phyloP scores from a whole-genome alignment of 352 stramenopile genomes.

The Aphanomyces stellatus region DNA sequence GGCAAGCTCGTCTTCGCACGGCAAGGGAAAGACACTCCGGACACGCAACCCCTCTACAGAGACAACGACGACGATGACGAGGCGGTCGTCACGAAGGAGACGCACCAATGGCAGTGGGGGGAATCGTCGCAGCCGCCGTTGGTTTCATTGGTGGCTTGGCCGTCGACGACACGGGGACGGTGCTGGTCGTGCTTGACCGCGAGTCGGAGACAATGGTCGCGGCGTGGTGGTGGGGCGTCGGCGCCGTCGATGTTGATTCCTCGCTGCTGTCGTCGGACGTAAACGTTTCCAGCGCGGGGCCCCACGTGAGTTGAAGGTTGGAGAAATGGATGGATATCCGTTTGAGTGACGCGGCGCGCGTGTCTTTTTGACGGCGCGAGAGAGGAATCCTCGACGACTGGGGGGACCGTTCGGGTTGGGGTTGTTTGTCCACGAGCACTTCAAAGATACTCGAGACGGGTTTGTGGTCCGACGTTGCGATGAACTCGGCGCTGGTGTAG shows the following conservation, averaged over 20 bases:
- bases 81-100: too few species aligned
- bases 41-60: slow-evolving; percentile 3
- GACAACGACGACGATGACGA: not conserved
- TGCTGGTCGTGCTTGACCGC: too few species aligned
- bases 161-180: too few species aligned
- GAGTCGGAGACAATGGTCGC: too few species aligned
- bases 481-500: slow-evolving; percentile 68
- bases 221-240: too few species aligned
- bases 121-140: not conserved
- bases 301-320: not conserved
- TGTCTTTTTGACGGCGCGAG: not conserved
- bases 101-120: not conserved
- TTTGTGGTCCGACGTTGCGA: slow-evolving; percentile 79
- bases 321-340: not conserved
- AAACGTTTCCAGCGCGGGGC: not conserved
- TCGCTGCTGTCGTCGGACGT: not conserved
- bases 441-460: slow-evolving; percentile 62
- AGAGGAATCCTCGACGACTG: not conserved
- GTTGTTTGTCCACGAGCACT: slow-evolving; percentile 22
- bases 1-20: slow-evolving; percentile 70
- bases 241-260: too few species aligned
- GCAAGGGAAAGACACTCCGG: slow-evolving; percentile 59
- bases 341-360: too few species aligned
- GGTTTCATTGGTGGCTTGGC: too few species aligned
- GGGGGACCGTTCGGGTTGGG: not conserved